Conservation (phyloP, 306 rosid species). For the Trifolium pratense region DNA sequence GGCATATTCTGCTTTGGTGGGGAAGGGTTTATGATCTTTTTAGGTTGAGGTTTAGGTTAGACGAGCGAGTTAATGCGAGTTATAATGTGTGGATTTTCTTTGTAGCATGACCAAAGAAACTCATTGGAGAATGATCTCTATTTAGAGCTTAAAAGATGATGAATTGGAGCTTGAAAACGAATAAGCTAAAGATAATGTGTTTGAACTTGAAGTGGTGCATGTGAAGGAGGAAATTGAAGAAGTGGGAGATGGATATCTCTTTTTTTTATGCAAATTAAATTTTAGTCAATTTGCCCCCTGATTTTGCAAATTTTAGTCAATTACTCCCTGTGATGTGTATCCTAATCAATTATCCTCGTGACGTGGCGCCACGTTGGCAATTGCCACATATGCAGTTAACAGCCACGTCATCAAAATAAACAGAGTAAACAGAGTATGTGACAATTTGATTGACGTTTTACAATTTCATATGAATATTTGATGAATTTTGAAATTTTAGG, state of each 20-base stretch:
- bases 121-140: slow-evolving; percentile 73
- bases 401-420: no score
- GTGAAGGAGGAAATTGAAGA: slow-evolving; percentile 62
- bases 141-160: slow-evolving; percentile 47
- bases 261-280: no score
- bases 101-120: slow-evolving; percentile 65
- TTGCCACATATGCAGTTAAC: no score
- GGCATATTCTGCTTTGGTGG: slow-evolving; percentile 29
- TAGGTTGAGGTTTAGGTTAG: slow-evolving; percentile 31
- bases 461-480: no score
- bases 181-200: slow-evolving; percentile 52
- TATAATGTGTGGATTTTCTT: slow-evolving; percentile 72
- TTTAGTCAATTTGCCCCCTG: no score
- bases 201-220: slow-evolving; percentile 50
- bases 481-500: no score
- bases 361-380: no score
- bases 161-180: slow-evolving; percentile 11
- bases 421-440: no score
- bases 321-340: no score
- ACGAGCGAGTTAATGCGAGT: slow-evolving; percentile 64
- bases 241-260: slow-evolving; percentile 70
- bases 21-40: slow-evolving; percentile 26
- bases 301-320: no score
- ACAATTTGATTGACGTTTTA: no score
- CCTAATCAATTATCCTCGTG: no score